Evolutionary conservation across 768 basidiomycete genomes (phyloP), one percentile per base, ranked within the genome.

Genomic region (Cytidiella melzeri): DNA sequence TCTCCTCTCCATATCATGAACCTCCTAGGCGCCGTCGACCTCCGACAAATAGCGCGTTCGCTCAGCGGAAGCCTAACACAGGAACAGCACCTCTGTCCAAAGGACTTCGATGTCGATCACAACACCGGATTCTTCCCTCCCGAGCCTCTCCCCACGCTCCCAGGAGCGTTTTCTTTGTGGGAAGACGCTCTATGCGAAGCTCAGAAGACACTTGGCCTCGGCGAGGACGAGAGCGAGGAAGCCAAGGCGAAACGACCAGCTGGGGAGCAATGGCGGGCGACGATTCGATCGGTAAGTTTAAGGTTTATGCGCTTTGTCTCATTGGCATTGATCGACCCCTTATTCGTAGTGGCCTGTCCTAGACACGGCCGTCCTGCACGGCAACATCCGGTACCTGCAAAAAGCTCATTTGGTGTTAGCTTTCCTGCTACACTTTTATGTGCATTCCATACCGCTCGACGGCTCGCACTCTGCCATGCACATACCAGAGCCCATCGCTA

Each of bases 321-420:
- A 41, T 21, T 1, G 47, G 47, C 50, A 36, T 46, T 36, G 28
- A 50, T 40, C 23, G n/a, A 34, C 63, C 53, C 27, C 50, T 43
- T 45, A 51, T 45, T 21, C 54, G 47, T 50, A 92, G 91, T 84
- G 89, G 74, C 85, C 87, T 6, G 69, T 84, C 36, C 72, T 95
- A 12, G 73, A 78, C 45, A 80, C 77, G 10, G 66, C 71, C 25
- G 57, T 62, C 11, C 72, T 94, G 25, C 66, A 72, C 21, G 57
- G 61, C 37, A 77, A 88, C 55, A 64, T 80, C 25, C 80, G 82
- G 25, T 66, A 74, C 43, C 74, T 90, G 13, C 85, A 92, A 54
- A 81, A 93, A 41, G 92, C 92, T 1, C 92, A 97, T 69, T 73
- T 86, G 62, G 87, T 96, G 42, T 76, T 98, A 28, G 80, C 93